A percentile compares a stretch with the other conserved stretches of the same genome.
These are phyloP conservation scores for Forsythia viridissima DNA, from an alignment of 257 asterid genomes.

Conservation along the genomic window DNA sequence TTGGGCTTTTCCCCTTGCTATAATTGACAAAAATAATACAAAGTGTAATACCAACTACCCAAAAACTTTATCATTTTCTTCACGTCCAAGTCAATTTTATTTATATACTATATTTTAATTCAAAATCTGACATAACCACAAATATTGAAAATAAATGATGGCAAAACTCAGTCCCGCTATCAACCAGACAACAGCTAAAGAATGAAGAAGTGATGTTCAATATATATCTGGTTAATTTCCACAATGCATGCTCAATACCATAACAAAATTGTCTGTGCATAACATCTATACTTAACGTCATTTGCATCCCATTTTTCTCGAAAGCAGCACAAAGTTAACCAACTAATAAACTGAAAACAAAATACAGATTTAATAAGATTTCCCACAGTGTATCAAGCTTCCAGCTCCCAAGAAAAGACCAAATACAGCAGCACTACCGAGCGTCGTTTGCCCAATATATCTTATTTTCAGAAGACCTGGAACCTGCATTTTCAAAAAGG, in stretches of 20 bases:
- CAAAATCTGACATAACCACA: background rate
- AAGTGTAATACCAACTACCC: too few species aligned
- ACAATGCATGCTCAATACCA: background rate
- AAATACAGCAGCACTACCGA: conserved; percentile 84
- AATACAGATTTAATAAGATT: conserved; percentile 44
- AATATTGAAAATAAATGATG: too few species aligned
- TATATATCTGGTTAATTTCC: background rate
- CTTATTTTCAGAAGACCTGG: conserved; percentile 82
- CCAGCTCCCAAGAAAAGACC: conserved; percentile 94
- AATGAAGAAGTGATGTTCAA: background rate
- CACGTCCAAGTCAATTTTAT: too few species aligned
- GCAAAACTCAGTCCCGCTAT: background rate
- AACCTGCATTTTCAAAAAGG: conserved; percentile 49
- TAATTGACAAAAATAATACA: too few species aligned
- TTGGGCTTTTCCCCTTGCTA: too few species aligned
- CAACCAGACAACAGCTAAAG: background rate
- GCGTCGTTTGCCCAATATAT: conserved; percentile 75
- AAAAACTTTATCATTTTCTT: too few species aligned
- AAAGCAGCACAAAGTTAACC: conserved; percentile 20
- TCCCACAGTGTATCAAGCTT: conserved; percentile 88
- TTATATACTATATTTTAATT: too few species aligned
- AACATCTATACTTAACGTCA: conserved; percentile 16
- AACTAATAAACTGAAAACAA: conserved; percentile 11
- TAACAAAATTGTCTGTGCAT: background rate
- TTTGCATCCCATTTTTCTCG: conserved; percentile 4